Base-by-base conservation (phyloP, 495 filamentous ascomycete species). In the Tuber melanosporum region DNA sequence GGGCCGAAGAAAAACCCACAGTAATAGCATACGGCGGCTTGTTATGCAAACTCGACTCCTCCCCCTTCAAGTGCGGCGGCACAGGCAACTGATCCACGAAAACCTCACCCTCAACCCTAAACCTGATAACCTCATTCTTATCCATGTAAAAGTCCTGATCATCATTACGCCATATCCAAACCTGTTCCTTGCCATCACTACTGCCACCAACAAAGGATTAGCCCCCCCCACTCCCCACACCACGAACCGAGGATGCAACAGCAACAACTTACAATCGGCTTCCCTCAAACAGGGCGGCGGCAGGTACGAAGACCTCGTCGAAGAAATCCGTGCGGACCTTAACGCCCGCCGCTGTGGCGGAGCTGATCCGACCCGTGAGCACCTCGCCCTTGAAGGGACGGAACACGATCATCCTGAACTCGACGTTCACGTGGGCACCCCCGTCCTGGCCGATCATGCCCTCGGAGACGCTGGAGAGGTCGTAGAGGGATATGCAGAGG, bases 341-440 rank as follows among this genome's bases (percentile, higher is more conserved):
- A 74, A 99, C 94, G 45, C 94, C 95, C 19, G 89, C 85, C 22
- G 88, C 85, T 6, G 88, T 89, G n/a, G 90, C 89, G 71, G 89
- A 89, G 57, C 88, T 89, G 78, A 98, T 98, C 76, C 89, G 91
- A 6, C 92, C 95, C 14, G 91, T 85, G 77, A 98, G 86, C 71
- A 96, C 92, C 83, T 99, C 96, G 36, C 92, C 91, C 83, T 96
- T 93, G 86, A 97, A 98, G 0, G 95, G 95, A 43, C 95, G 89
- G 84, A 98, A 98, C 14, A 98, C 93, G n/a, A 97, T 87, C 80
- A 98, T 85, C 39, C 92, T 91, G 84, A 97, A 99, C 83, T 95
- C 92, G 42, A 97, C 93, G 82, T 98, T 97, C 36, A 98, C 93
- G 82, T 97, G 94, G 39, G 96, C 93, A 3, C 95, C 95, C 47